phyloP scores from a whole-genome alignment of 371 early-diverging fungal species.

The Mucor piriformis region DNA sequence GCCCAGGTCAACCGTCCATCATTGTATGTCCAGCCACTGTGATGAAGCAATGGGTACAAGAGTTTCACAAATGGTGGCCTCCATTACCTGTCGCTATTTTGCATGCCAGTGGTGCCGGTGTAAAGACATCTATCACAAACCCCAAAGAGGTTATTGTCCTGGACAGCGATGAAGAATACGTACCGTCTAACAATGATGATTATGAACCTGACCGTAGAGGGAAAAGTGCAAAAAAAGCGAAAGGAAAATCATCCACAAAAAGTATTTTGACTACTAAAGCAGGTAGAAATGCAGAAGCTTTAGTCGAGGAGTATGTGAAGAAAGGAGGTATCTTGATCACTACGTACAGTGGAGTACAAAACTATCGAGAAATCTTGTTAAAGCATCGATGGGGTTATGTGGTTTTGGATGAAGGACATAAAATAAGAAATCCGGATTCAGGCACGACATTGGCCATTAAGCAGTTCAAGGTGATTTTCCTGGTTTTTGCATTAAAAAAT shows the following conservation, averaged over 20 bases:
- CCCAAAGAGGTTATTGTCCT: conserved; percentile 4
- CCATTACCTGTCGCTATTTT: conserved; percentile 87
- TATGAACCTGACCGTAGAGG: conserved; percentile 37
- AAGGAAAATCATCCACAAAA: conserved; percentile 11
- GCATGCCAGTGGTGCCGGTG: conserved; percentile 82
- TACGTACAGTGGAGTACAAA: conserved; percentile 83
- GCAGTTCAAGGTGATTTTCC: conserved; percentile 57
- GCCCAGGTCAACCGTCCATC: conserved; percentile 62
- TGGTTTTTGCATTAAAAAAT: too few relatives aligned
- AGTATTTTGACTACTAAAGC: conserved; percentile 42
- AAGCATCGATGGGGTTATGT: conserved; percentile 86
- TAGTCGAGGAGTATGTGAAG: conserved; percentile 40
- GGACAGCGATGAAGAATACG: background rate
- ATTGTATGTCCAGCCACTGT: conserved; percentile 97
- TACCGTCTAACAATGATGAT: conserved; percentile 44
- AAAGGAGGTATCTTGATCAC: conserved; percentile 84
- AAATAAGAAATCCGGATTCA: conserved; percentile 95
- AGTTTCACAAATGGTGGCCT: conserved; percentile 97
- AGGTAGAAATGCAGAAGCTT: conserved; percentile 35
- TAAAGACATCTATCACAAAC: conserved; percentile 46
- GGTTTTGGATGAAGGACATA: conserved; percentile 98
- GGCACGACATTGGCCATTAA: conserved; percentile 89
- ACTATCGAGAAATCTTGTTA: conserved; percentile 67
- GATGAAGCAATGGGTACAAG: conserved; percentile 95
- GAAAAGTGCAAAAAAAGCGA: conserved; percentile 26